Evolutionary conservation across 768 basidiomycete genomes (phyloP).

Genomic region (Lyophyllum decastes): DNA sequence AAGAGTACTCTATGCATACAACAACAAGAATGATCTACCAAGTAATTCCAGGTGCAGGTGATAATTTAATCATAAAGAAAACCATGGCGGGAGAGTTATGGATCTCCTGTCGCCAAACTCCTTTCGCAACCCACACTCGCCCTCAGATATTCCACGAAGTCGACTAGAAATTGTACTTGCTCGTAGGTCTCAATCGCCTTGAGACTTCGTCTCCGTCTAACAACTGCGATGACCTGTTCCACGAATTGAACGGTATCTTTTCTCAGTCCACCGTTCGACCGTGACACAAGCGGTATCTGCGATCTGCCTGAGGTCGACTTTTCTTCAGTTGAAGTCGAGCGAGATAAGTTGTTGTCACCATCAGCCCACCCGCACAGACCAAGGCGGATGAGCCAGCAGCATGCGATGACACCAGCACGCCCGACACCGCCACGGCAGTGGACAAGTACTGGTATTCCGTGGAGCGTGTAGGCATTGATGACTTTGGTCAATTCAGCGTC

Average conservation of each 20-base stretch:
- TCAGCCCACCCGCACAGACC: slow-evolving; percentile 81
- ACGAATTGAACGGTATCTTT: slow-evolving; percentile 64
- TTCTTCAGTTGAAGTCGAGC: not conserved
- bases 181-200: slow-evolving; percentile 96
- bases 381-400: slow-evolving; percentile 90
- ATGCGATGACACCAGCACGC: slow-evolving; percentile 88
- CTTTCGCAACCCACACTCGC: not conserved
- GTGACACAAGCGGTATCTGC: not conserved
- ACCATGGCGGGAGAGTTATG: not conserved
- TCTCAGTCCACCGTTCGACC: slow-evolving; percentile 12
- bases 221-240: slow-evolving; percentile 70
- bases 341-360: not conserved
- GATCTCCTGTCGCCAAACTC: not conserved
- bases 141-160: slow-evolving; percentile 68
- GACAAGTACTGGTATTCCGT: slow-evolving; percentile 70
- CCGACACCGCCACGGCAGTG: slow-evolving; percentile 97
- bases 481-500: slow-evolving; percentile 68
- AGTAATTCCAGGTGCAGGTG: not conserved
- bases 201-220: slow-evolving; percentile 73
- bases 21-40: not conserved
- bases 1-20: not conserved
- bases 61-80: slow-evolving; percentile 13
- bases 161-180: slow-evolving; percentile 83
- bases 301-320: not conserved
- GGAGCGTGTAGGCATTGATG: slow-evolving; percentile 71